Percentiles rank a stretch among this genome's conserved stretches.
These are phyloP conservation scores for Oropetium thomaeum DNA, from an alignment of 176 grass and related monocot genomes.

Conservation along the genomic window DNA sequence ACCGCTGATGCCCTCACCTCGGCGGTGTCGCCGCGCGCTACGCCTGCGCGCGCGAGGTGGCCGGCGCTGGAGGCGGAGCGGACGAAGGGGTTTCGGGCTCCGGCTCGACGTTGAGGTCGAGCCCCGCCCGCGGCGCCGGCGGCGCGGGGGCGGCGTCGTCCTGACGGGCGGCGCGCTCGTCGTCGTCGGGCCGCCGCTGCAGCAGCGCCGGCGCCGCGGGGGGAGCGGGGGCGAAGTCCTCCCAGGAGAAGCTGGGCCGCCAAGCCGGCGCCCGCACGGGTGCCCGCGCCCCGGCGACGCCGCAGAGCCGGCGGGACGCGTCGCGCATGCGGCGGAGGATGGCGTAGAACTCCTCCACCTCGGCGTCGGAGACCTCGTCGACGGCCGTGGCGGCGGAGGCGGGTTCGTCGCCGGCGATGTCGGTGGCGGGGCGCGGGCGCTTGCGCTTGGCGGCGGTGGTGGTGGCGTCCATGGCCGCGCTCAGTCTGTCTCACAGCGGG, in stretches of 20 bases:
- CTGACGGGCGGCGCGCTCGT: constrained; percentile 9
- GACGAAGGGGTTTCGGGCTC: constrained; percentile 40
- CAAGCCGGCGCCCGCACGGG: constrained; percentile 30
- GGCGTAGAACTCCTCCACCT: constrained; percentile 93
- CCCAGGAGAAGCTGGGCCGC: constrained; percentile 67
- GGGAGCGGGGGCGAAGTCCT: constrained; percentile 51
- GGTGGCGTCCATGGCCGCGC: constrained; percentile 25
- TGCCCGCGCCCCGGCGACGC: not conserved
- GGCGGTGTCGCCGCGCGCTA: not conserved
- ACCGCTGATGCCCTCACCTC: too few relatives aligned
- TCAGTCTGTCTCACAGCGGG: not conserved
- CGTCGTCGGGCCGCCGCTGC: constrained; percentile 12
- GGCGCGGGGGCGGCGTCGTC: not conserved
- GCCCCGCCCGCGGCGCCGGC: constrained; percentile 6
- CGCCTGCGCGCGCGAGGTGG: constrained; percentile 14
- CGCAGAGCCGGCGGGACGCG: constrained; percentile 33
- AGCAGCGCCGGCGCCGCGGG: not conserved
- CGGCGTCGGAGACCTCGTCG: constrained; percentile 55
- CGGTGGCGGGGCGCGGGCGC: constrained; percentile 27
- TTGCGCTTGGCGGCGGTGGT: constrained; percentile 26
- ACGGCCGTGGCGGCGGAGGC: not conserved
- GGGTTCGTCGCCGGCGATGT: not conserved
- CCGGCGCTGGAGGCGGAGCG: not conserved
- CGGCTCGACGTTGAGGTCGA: constrained; percentile 75
- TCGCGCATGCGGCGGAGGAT: constrained; percentile 69